Percentiles rank a stretch among this genome's conserved stretches.
These are phyloP conservation scores for Yarrowia sp. DNA, from an alignment of 805 yeast species.

Conservation along the genomic window DNA sequence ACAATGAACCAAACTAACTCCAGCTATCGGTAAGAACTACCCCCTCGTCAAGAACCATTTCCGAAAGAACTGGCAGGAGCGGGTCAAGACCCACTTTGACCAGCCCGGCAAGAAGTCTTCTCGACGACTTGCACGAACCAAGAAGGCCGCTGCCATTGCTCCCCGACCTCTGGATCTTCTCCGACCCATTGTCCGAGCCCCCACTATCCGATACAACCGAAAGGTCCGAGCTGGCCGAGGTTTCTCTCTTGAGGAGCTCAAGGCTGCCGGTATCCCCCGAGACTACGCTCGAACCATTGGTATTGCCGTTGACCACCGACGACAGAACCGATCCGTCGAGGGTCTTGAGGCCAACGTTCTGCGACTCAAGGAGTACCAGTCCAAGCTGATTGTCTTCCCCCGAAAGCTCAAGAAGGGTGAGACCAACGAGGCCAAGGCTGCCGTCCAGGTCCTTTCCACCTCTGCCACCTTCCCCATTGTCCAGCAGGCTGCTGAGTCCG, in stretches of 20 bases:
- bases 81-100: slow-evolving; percentile 99
- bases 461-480: slow-evolving; percentile 88
- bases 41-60: slow-evolving; percentile 99
- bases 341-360: slow-evolving; percentile 91
- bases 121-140: slow-evolving; percentile 91
- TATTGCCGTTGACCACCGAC: slow-evolving; percentile 99
- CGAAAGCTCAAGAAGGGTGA: slow-evolving; percentile 59
- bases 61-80: slow-evolving; percentile 99
- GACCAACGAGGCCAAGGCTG: slow-evolving; percentile 53
- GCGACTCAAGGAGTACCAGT: slow-evolving; percentile 94
- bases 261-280: slow-evolving; percentile 92
- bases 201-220: slow-evolving; percentile 98
- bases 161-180: slow-evolving; percentile 96
- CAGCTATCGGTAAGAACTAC: slow-evolving; percentile 98
- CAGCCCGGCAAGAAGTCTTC: slow-evolving; percentile 99
- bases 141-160: slow-evolving; percentile 91
- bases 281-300: slow-evolving; percentile 98
- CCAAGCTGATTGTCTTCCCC: slow-evolving; percentile 95
- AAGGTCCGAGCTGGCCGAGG: slow-evolving; percentile 99
- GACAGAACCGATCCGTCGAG: slow-evolving; percentile 97
- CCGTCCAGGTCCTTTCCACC: slow-evolving; percentile 65
- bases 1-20: slow-evolving; percentile 13
- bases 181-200: slow-evolving; percentile 98
- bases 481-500: slow-evolving; percentile 67
- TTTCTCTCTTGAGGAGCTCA: slow-evolving; percentile 95